phyloP scores from a whole-genome alignment of 1,139 yeast species.

The Hyphopichia wangnamkhiaoensis region DNA sequence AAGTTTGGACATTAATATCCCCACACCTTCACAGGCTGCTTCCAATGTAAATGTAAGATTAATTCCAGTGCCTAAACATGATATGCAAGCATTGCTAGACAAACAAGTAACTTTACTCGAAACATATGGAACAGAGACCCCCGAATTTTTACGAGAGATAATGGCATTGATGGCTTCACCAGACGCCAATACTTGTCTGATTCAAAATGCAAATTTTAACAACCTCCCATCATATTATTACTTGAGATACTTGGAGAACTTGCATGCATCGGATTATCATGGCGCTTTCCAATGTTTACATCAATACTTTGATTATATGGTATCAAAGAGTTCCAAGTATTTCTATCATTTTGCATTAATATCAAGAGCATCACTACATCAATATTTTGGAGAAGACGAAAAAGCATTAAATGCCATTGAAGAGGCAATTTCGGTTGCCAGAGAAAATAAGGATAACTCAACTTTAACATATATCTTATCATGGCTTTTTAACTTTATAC shows the following conservation, averaged over 20 bases:
- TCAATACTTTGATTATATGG: conserved; percentile 84
- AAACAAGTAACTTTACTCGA: conserved; percentile 61
- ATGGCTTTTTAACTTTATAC: conserved; percentile 75
- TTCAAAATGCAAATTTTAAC: conserved; percentile 48
- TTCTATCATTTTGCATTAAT: conserved; percentile 82
- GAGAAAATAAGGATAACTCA: conserved; percentile 77
- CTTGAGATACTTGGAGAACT: conserved; percentile 61
- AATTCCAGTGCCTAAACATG: conserved; percentile 50
- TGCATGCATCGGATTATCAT: conserved; percentile 67
- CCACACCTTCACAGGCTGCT: conserved; percentile 15
- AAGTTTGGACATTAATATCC: conserved; percentile 18
- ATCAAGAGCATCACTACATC: conserved; percentile 76
- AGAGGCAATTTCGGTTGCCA: conserved; percentile 85
- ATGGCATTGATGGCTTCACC: conserved; percentile 47
- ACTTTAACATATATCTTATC: conserved; percentile 77
- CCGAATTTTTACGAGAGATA: conserved; percentile 44
- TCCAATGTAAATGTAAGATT: conserved; percentile 14
- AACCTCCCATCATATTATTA: conserved; percentile 65
- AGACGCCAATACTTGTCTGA: conserved; percentile 40
- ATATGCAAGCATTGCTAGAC: conserved; percentile 53
- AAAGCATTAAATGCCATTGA: conserved; percentile 81
- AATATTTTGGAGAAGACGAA: conserved; percentile 69
- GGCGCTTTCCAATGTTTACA: conserved; percentile 73
- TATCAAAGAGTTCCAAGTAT: conserved; percentile 63
- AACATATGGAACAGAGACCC: conserved; percentile 52